Percentiles rank a stretch among this genome's conserved stretches.
Conservation (phyloP, 2,329 filamentous ascomycete genomes). For the Ophiocordyceps australis region DNA sequence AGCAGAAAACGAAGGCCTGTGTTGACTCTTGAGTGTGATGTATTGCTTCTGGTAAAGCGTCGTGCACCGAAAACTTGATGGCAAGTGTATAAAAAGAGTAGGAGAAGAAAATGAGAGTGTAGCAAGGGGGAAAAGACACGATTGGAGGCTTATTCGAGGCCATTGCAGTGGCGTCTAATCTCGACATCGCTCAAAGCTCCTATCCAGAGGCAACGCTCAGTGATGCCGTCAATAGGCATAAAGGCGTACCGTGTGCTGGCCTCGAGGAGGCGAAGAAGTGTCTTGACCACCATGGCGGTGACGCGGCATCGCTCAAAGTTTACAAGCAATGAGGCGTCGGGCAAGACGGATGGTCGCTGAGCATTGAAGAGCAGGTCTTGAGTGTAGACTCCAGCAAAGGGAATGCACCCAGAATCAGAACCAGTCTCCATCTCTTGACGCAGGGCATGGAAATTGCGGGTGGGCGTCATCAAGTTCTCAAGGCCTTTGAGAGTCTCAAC, state of each 20-base stretch:
- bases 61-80: too few species aligned
- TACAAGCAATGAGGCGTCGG: conserved; percentile 48
- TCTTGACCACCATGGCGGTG: conserved; percentile 62
- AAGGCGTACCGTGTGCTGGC: conserved; percentile 60
- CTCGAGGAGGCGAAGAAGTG: conserved; percentile 59
- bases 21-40: too few species aligned
- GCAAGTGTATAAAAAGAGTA: conserved; percentile 1
- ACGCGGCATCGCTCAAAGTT: conserved; percentile 73
- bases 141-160: conserved; percentile 21
- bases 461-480: conserved; percentile 56
- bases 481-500: conserved; percentile 47
- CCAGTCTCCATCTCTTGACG: conserved; percentile 62
- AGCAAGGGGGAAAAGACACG: background rate
- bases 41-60: too few species aligned
- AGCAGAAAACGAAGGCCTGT: too few species aligned
- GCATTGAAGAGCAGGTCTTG: conserved; percentile 71
- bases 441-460: conserved; percentile 60
- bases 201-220: conserved; percentile 74
- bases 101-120: background rate
- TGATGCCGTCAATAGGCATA: conserved; percentile 56
- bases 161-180: conserved; percentile 37
- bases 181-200: conserved; percentile 60
- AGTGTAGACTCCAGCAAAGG: conserved; percentile 70
- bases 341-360: conserved; percentile 54
- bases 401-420: conserved; percentile 56